Evolutionary conservation across 2,329 filamentous ascomycete species (phyloP).

Genomic region (Pseudocercospora fuligena): DNA sequence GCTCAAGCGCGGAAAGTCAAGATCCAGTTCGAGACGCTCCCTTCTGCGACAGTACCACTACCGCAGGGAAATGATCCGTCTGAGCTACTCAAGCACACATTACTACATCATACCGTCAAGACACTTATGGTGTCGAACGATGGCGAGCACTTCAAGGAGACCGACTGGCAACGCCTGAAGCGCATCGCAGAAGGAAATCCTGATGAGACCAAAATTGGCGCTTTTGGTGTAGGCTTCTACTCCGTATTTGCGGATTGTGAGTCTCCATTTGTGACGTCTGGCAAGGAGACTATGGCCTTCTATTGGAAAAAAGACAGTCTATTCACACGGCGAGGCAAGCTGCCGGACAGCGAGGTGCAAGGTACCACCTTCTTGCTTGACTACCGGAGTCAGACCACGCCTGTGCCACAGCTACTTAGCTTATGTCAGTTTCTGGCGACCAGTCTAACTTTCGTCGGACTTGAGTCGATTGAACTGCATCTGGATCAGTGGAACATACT

Average conservation of each 20-base stretch:
- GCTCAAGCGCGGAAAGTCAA: slow-evolving; percentile 87
- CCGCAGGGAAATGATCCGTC: slow-evolving; percentile 70
- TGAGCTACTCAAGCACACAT: slow-evolving; percentile 77
- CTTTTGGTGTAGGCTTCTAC: slow-evolving; percentile 98
- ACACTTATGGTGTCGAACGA: slow-evolving; percentile 92
- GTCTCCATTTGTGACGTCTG: slow-evolving; percentile 94
- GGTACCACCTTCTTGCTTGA: slow-evolving; percentile 94
- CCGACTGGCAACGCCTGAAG: slow-evolving; percentile 92
- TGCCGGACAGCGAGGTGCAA: slow-evolving; percentile 58
- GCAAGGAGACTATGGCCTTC: slow-evolving; percentile 92
- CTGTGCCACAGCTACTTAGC: slow-evolving; percentile 82
- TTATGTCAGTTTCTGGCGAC: slow-evolving; percentile 92
- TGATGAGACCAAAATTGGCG: slow-evolving; percentile 98
- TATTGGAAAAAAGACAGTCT: slow-evolving; percentile 99
- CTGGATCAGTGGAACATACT: slow-evolving; percentile 86
- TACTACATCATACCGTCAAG: slow-evolving; percentile 83
- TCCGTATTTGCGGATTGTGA: slow-evolving; percentile 98
- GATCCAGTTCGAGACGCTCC: slow-evolving; percentile 89
- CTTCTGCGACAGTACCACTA: slow-evolving; percentile 75
- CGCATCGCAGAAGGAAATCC: slow-evolving; percentile 98
- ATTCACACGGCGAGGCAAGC: slow-evolving; percentile 82
- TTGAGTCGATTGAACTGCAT: slow-evolving; percentile 86
- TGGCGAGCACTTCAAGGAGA: slow-evolving; percentile 82
- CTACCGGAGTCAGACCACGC: slow-evolving; percentile 86
- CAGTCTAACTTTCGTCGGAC: slow-evolving; percentile 91